Conservation (phyloP, 306 rosid species). For the Morella rubra region DNA sequence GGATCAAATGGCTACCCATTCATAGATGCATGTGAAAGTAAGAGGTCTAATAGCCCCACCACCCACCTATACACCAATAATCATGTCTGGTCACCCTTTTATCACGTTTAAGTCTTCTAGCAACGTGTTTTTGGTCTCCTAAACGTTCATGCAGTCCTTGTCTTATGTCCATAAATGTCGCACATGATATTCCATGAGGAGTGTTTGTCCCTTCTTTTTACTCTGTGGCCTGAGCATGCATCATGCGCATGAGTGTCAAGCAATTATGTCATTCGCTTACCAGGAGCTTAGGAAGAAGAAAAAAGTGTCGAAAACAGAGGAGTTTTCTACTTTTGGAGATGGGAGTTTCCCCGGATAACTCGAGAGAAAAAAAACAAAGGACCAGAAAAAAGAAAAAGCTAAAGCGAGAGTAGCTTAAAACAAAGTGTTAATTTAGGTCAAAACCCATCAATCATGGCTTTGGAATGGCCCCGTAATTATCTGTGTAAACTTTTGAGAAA, state of each 20-base stretch:
- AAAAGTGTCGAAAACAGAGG: background rate
- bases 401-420: conserved; percentile 32
- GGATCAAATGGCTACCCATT: conserved; percentile 24
- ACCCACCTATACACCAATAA: conserved; percentile 20
- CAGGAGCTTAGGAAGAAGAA: background rate
- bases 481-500: conserved; percentile 37
- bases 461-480: conserved; percentile 39
- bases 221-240: background rate
- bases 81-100: conserved; percentile 13
- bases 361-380: background rate
- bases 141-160: too few relatives aligned
- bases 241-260: background rate
- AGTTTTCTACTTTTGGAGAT: background rate
- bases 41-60: conserved; percentile 25
- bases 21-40: conserved; percentile 45
- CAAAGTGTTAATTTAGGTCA: conserved; percentile 34
- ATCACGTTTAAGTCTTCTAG: background rate
- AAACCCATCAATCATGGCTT: conserved; percentile 40
- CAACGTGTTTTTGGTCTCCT: too few relatives aligned
- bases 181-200: too few relatives aligned
- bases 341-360: conserved; percentile 12
- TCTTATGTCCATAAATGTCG: too few relatives aligned
- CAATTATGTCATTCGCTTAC: background rate
- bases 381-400: conserved; percentile 28
- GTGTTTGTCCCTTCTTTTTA: too few relatives aligned